A percentile compares a stretch with the other conserved stretches of the same genome.
phyloP scores from a whole-genome alignment of 306 rosid species.

The Casuarina glauca region DNA sequence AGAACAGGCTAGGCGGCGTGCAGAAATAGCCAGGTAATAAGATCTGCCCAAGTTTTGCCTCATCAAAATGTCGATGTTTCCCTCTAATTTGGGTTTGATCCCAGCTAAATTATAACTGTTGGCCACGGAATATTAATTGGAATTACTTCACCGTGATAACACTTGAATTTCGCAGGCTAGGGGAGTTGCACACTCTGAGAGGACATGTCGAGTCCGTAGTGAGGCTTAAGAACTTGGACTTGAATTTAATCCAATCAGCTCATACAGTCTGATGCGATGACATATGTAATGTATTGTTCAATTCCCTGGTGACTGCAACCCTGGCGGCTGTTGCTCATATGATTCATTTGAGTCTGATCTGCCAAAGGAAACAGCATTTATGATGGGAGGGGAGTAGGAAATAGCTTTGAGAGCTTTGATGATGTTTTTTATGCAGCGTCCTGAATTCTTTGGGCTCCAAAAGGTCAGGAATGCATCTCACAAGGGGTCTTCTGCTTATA shows the following conservation, averaged over 20 bases:
- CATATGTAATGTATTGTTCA: slow-evolving; percentile 1
- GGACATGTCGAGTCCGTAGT: slow-evolving; percentile 75
- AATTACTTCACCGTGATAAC: not conserved
- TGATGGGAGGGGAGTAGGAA: slow-evolving; percentile 14
- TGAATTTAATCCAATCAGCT: slow-evolving; percentile 43
- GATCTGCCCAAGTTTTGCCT: not conserved
- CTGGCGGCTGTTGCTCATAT: slow-evolving; percentile 29
- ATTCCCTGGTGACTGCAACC: slow-evolving; percentile 12
- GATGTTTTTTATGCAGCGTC: slow-evolving; percentile 7
- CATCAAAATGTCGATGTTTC: not conserved
- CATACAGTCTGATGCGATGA: slow-evolving; percentile 57
- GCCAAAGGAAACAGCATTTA: slow-evolving; percentile 9
- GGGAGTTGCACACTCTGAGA: slow-evolving; percentile 68
- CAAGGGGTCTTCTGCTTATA: slow-evolving; percentile 16
- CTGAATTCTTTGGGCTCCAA: slow-evolving; percentile 21
- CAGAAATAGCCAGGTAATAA: slow-evolving; percentile 66
- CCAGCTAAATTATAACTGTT: too few relatives aligned
- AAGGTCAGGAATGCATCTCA: slow-evolving; percentile 3
- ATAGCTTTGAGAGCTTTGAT: slow-evolving; percentile 6
- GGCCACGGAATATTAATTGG: too few relatives aligned
- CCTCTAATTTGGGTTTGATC: not conserved
- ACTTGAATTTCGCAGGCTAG: slow-evolving; percentile 52
- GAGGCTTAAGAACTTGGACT: slow-evolving; percentile 71
- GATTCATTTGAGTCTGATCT: slow-evolving; percentile 18
- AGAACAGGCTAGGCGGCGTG: slow-evolving; percentile 67